These are phyloP conservation scores for Backusella tuberculispora DNA, from an alignment of 192 early-diverging fungal species.

Conservation along the genomic window DNA sequence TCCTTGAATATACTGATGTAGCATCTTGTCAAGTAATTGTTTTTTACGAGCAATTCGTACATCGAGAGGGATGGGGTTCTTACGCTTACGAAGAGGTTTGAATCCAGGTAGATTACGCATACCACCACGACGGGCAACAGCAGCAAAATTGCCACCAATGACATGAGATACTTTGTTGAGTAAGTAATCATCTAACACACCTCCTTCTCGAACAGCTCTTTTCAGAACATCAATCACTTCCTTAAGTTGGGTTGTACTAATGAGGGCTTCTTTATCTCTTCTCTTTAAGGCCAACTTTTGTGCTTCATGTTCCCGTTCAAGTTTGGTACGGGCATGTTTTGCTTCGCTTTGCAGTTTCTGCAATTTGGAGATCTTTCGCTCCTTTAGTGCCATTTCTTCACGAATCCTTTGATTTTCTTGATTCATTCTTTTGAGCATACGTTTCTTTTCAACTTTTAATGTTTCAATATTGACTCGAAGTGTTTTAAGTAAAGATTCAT, in stretches of 20 bases:
- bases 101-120: constrained; percentile 17
- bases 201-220: constrained; percentile 43
- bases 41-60: constrained; percentile 54
- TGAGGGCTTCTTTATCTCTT: constrained; percentile 57
- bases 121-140: constrained; percentile 30
- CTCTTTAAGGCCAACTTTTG: constrained; percentile 64
- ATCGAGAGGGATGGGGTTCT: constrained; percentile 37
- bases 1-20: constrained; percentile 58
- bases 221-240: constrained; percentile 57
- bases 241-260: constrained; percentile 47
- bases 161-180: constrained; percentile 36
- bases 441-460: constrained; percentile 75
- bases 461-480: constrained; percentile 72
- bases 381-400: constrained; percentile 61
- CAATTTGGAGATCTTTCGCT: constrained; percentile 64
- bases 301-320: constrained; percentile 58
- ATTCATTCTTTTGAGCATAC: constrained; percentile 79
- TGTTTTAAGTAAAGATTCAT: constrained; percentile 64
- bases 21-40: constrained; percentile 55
- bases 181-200: constrained; percentile 38
- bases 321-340: constrained; percentile 50
- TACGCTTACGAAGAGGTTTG: constrained; percentile 7
- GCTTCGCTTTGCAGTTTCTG: constrained; percentile 58
- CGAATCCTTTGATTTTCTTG: constrained; percentile 66
- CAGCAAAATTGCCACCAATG: constrained; percentile 46